Base-by-base conservation (phyloP, 805 yeast species). In the Sugiyamaella mastotermitis region DNA sequence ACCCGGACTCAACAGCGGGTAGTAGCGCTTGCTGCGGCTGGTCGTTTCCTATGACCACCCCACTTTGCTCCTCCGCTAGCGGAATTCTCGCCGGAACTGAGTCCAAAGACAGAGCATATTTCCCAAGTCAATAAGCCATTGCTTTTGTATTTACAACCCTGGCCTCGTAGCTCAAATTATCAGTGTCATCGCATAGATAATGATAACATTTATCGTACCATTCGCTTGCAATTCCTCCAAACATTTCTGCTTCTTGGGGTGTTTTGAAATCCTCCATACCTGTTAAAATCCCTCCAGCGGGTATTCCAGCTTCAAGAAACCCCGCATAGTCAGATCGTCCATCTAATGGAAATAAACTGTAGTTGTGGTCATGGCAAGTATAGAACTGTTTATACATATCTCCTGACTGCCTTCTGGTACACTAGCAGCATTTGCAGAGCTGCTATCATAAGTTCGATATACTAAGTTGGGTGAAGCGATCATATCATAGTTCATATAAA, bases 401-500 rank as follows among this genome's bases (percentile, higher is more conserved):
- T 83, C 85, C 49, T 84, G 85, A 5, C 95, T 83, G 13, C 97
- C 97, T 31, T 65, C 69, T 41, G 97, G 97, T 64, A 85, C 82
- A 50, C 75, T 80, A 38, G 57, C 52, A 56, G 80, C n/a, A n/a
- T n/a, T n/a, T n/a, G n/a, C n/a, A n/a, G n/a, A 77, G 42, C 52
- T 54, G 36, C 61, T 95, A 60, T 88, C 83, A 59, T 88, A 88
- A 38, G 88, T 72, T 63, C 86, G 87, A 63, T 80, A 84, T 49
- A 83, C 94, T 58, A 76, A 87, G 64, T 88, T 88, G 55, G 95
- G 96, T 40, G 95, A 83, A 1, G 94, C 95, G 94, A 88, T 85
- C 97, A 88, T 88, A 60, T 88, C 97, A 60, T 87, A 88, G 65
- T 88, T 97, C 94, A 88, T 82, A 59, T 88, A 88, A 38, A 88